These are phyloP conservation scores for Fragaria ananassa DNA, from an alignment of 306 rosid species.

Conservation along the genomic window DNA sequence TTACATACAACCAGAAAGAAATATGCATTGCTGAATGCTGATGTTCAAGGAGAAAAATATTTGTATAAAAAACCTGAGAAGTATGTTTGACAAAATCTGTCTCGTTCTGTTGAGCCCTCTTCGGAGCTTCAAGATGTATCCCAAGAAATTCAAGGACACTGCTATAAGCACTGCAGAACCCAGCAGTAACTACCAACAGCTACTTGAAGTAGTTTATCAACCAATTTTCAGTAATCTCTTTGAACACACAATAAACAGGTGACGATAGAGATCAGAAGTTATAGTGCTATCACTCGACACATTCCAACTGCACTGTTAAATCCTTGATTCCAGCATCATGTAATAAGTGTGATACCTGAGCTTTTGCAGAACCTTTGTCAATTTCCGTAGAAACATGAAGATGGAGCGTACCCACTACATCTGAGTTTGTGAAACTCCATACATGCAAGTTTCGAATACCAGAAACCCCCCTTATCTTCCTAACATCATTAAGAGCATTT, in stretches of 20 bases:
- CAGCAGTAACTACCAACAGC: background rate
- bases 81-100: slow-evolving; percentile 1
- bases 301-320: slow-evolving; percentile 83
- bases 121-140: background rate
- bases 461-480: slow-evolving; percentile 59
- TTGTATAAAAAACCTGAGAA: background rate
- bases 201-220: background rate
- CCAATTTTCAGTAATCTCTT: background rate
- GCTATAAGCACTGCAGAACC: background rate
- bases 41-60: slow-evolving; percentile 1
- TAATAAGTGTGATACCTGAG: slow-evolving; percentile 56
- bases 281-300: slow-evolving; percentile 22
- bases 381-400: slow-evolving; percentile 65
- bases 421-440: slow-evolving; percentile 86
- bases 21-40: slow-evolving; percentile 1
- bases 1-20: background rate
- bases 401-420: slow-evolving; percentile 77
- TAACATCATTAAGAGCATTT: slow-evolving; percentile 47
- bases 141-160: background rate
- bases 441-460: slow-evolving; percentile 62
- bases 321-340: slow-evolving; percentile 76
- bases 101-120: slow-evolving; percentile 6
- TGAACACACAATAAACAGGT: background rate
- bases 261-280: background rate
- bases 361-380: slow-evolving; percentile 51